A percentile compares a stretch with the other conserved stretches of the same genome.
phyloP scores from a whole-genome alignment of 2,329 filamentous ascomycete species.

The Dothidotthia symphoricarpi region DNA sequence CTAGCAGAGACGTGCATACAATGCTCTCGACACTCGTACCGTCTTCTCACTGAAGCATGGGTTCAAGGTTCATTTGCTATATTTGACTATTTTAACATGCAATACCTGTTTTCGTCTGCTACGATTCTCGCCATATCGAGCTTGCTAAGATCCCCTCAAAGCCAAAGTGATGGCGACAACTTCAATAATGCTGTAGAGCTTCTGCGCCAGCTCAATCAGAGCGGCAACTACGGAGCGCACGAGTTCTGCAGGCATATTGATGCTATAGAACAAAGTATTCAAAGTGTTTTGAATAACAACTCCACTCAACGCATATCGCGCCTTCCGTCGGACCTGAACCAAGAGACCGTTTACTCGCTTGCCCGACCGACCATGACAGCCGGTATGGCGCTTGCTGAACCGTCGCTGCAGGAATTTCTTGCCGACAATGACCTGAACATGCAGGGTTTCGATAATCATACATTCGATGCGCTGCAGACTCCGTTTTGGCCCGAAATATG shows the following conservation, averaged over 20 bases:
- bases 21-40: conserved; percentile 48
- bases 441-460: conserved; percentile 12
- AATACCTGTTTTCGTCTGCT: conserved; percentile 50
- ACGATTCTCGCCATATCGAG: conserved; percentile 49
- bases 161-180: conserved; percentile 12
- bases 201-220: conserved; percentile 12
- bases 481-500: conserved; percentile 18
- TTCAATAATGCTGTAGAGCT: conserved; percentile 17
- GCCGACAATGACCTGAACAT: conserved; percentile 15
- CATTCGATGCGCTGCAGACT: conserved; percentile 12
- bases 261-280: conserved; percentile 14
- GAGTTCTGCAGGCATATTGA: conserved; percentile 18
- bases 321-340: neutral
- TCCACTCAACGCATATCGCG: conserved; percentile 11
- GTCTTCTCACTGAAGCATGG: conserved; percentile 48
- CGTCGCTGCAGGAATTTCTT: conserved; percentile 16
- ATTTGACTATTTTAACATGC: conserved; percentile 50
- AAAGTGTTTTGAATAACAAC: conserved; percentile 14
- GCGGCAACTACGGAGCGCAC: conserved; percentile 15
- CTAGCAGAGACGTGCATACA: conserved; percentile 48
- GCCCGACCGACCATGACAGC: conserved; percentile 10
- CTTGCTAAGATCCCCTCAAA: conserved; percentile 29
- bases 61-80: conserved; percentile 49
- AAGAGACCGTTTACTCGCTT: neutral
- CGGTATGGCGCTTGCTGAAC: conserved; percentile 18